Conservation (phyloP, 495 filamentous ascomycete species). For the Talaromyces ruber region DNA sequence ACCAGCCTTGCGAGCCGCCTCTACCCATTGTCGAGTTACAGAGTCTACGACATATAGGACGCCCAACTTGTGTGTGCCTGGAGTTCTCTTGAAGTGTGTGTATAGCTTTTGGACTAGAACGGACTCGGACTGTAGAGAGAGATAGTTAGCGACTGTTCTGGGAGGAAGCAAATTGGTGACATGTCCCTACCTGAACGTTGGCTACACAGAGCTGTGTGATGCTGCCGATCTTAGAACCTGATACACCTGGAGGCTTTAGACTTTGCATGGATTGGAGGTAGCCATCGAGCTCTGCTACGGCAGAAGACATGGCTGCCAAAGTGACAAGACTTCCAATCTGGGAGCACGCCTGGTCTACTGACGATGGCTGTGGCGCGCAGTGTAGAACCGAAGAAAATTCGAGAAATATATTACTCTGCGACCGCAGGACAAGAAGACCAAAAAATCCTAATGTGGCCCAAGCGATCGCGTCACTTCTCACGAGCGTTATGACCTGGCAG, state of each 20-base stretch:
- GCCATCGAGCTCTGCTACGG: slow-evolving; percentile 83
- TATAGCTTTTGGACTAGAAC: slow-evolving; percentile 93
- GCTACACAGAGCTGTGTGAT: slow-evolving; percentile 79
- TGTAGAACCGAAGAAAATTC: neutral
- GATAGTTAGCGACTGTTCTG: no score
- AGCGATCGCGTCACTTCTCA: slow-evolving; percentile 30
- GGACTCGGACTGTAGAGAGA: slow-evolving; percentile 71
- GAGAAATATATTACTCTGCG: slow-evolving; percentile 1
- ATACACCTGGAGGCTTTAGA: slow-evolving; percentile 89
- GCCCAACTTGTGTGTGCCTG: slow-evolving; percentile 92
- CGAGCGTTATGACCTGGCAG: slow-evolving; percentile 15
- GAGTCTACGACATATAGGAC: slow-evolving; percentile 99
- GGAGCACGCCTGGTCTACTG: slow-evolving; percentile 3
- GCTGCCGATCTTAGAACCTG: slow-evolving; percentile 76
- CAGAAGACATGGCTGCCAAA: slow-evolving; percentile 55
- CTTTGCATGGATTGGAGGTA: slow-evolving; percentile 84
- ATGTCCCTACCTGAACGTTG: slow-evolving; percentile 82
- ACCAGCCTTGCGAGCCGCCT: slow-evolving; percentile 78
- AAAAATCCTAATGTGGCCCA: slow-evolving; percentile 17
- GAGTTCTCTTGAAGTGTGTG: slow-evolving; percentile 94
- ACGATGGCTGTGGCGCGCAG: neutral
- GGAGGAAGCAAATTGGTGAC: no score
- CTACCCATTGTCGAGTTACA: slow-evolving; percentile 97
- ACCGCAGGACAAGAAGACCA: slow-evolving; percentile 2
- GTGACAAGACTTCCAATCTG: neutral